Base-by-base conservation (phyloP, 2,329 filamentous ascomycete genomes). In the Apiospora arundinis region DNA sequence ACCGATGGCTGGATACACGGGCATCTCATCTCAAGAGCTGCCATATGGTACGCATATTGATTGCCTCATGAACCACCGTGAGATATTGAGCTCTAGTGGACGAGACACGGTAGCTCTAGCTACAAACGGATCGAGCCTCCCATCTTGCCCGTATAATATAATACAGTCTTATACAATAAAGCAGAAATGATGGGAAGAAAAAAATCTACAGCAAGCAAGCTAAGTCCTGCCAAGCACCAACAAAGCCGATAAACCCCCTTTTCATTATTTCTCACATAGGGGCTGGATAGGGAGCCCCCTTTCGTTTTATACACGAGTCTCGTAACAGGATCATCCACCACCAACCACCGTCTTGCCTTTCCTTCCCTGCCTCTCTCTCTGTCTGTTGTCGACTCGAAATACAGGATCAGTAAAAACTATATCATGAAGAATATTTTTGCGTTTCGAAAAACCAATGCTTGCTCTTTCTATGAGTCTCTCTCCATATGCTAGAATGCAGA, bases 241-340 rank as follows among this genome's bases (percentile, higher is more conserved):
- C 16, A 16, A 60, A 60, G n/a, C 65, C 65, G 25, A 67, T 18
- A 5, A 67, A 46, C 18, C 65, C 23, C 42, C 40, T 28, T 67
- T 67, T 67, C 44, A 67, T 45, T 67, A 67, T 45, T 67, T 67
- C 65, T 67, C 40, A 67, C 44, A 67, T 40, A 67, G 44, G 63
- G n/a, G 65, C 65, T 18, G 21, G 23, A 25, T 18, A 28, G 40
- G 44, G 42, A 14, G 44, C 7, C 65, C 65, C 42, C 23, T n/a
- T 67, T 25, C 7, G 40, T 67, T 67, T 45, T 67, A 67, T 46
- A 67, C 65, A 67, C 65, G 40, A 67, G 65, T 46, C 65, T 46
- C 42, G 65, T 42, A 25, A 67, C 42, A 42, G 37, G n/a, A 25
- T 67, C 42, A 28, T 45, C 44, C 65, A 25, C 65, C 65, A 45